Conservation (phyloP, 2,329 filamentous ascomycete genomes). For the Pleoardoris graminearum region DNA sequence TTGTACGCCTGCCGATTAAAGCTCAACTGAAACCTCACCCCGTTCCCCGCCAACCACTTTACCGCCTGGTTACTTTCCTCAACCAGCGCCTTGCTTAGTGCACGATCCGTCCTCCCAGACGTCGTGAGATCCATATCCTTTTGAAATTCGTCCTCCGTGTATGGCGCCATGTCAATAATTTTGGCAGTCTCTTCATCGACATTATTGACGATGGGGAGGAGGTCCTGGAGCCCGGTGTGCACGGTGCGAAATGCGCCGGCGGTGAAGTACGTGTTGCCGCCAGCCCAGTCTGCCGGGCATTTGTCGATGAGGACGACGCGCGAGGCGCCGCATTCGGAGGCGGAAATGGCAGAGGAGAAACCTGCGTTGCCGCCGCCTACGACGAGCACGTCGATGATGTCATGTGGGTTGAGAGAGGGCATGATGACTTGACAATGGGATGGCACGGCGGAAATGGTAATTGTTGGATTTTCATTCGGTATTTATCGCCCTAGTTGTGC, state of each 20-base stretch:
- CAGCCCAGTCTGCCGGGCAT: constrained; percentile 61
- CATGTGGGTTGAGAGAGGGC: background rate
- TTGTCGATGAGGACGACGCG: constrained; percentile 63
- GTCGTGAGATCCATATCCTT: constrained; percentile 63
- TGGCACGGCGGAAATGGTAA: too few relatives aligned
- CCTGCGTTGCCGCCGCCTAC: constrained; percentile 68
- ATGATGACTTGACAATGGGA: too few relatives aligned
- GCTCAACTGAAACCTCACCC: constrained; percentile 61
- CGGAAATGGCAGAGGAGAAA: constrained; percentile 62
- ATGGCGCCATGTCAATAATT: constrained; percentile 62
- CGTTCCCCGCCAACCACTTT: constrained; percentile 59
- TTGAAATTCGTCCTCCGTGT: constrained; percentile 59
- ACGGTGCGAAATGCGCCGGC: constrained; percentile 65
- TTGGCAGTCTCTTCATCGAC: constrained; percentile 49
- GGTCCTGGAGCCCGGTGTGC: constrained; percentile 59
- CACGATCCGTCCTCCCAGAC: constrained; percentile 56
- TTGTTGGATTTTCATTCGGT: too few relatives aligned
- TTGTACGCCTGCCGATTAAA: constrained; percentile 70
- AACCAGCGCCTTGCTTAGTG: constrained; percentile 56
- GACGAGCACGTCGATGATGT: constrained; percentile 52
- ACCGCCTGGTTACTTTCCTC: constrained; percentile 55
- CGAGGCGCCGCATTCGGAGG: constrained; percentile 52
- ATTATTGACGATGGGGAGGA: constrained; percentile 66
- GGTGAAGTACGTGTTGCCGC: constrained; percentile 68
- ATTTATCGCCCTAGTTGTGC: too few relatives aligned